Base-by-base conservation (phyloP, 139 green algal genomes). In the Picochlorum sp. region DNA sequence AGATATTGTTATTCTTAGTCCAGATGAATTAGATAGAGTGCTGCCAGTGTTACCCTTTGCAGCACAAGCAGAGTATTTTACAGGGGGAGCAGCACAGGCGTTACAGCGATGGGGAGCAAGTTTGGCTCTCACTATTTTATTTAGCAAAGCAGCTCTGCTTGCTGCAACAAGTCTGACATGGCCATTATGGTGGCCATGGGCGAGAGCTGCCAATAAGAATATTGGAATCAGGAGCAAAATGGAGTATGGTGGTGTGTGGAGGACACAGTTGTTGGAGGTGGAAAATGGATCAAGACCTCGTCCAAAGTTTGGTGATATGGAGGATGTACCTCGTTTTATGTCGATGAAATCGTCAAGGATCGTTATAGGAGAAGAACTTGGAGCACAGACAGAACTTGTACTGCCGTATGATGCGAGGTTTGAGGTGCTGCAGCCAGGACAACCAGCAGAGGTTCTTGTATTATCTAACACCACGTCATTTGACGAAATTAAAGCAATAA, bases 401-500 rank as follows among this genome's bases (percentile, higher is more conserved):
- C 74, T 93, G 45, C 83, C 86, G 1, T 89, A 87, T 58, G 60
- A 78, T 57, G 52, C 52, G 10, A 56, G 67, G 75, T 85, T 76
- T 69, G 68, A 85, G 14, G 66, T 79, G 31, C 67, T 82, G 15
- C 57, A 81, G 16, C 23, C 50, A 4, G 83, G 85, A 0, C 83
- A 92, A 49, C 47, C 74, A 6, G 78, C 78, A 26, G 86, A 94
- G 70, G 66, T 92, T 49, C 50, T 94, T 62, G 80, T 92, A 69
- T 73, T 92, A 20, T 71, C 76, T 21, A 51, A 60, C 11, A 74
- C 83, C 49, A 58, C 70, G 8, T 49, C 16, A 4, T 93, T 93
- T 56, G 57, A 57, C 8, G 49, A 31, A 1, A 90, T 92, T 70
- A 90, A 93, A 81, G 87, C 88, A 4, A 76, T 95, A 26, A 85